A percentile compares a stretch with the other conserved stretches of the same genome.
phyloP scores from a whole-genome alignment of 805 yeast species.

The Brettanomyces bruxellensis region DNA sequence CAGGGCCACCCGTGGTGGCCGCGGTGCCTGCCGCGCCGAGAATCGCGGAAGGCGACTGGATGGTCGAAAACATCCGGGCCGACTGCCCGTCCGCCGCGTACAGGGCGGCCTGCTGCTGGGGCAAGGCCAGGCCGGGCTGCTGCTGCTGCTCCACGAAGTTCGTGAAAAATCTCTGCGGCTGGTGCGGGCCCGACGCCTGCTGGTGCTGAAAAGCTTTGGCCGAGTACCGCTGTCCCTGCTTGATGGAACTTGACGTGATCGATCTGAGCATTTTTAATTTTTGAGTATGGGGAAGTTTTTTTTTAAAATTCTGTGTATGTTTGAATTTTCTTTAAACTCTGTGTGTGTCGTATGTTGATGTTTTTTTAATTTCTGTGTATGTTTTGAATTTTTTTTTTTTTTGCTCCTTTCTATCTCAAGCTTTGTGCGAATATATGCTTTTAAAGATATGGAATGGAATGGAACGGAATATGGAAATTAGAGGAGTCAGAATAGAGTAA shows the following conservation, averaged over 20 bases:
- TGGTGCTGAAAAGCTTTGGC: conserved; percentile 24
- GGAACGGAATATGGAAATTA: background rate
- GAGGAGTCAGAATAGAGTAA: background rate
- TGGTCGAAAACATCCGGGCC: background rate
- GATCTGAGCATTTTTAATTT: conserved; percentile 21
- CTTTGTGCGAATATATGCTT: too few relatives aligned
- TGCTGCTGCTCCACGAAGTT: conserved; percentile 12
- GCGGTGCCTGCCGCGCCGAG: background rate
- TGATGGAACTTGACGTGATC: conserved; percentile 20
- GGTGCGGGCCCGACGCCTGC: conserved; percentile 13
- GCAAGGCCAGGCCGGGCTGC: conserved; percentile 1
- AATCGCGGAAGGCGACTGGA: conserved; percentile 1
- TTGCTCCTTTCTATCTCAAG: too few relatives aligned
- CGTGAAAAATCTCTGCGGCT: conserved; percentile 16
- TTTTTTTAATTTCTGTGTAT: too few relatives aligned
- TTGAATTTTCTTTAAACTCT: background rate
- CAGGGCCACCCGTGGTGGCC: background rate
- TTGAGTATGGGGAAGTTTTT: too few relatives aligned
- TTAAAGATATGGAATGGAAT: too few relatives aligned
- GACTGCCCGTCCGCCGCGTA: background rate
- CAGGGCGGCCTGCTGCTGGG: conserved; percentile 4
- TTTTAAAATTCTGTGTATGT: background rate
- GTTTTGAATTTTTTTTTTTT: too few relatives aligned
- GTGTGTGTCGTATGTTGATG: too few relatives aligned
- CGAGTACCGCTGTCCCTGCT: conserved; percentile 25